A percentile compares a stretch with the other conserved stretches of the same genome.
Evolutionary conservation across 805 yeast genomes (phyloP).

Genomic region (Peterozyma toletana): DNA sequence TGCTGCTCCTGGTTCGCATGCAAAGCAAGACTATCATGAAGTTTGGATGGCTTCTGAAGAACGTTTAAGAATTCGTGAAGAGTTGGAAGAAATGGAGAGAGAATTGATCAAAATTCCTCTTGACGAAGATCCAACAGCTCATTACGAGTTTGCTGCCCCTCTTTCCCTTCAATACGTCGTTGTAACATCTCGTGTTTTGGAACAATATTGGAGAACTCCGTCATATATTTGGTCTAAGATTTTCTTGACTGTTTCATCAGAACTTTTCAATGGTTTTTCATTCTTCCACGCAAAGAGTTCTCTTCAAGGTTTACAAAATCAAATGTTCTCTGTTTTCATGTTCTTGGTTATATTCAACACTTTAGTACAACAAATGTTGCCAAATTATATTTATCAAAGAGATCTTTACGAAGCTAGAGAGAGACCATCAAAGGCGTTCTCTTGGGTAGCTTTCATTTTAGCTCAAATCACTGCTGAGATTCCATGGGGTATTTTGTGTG

Average conservation of each 20-base stretch:
- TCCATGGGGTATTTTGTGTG: conserved; percentile 55
- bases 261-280: conserved; percentile 62
- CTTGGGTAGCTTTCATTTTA: conserved; percentile 55
- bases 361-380: conserved; percentile 55
- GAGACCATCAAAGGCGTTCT: conserved; percentile 63
- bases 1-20: conserved; percentile 76
- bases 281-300: conserved; percentile 60
- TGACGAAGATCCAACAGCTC: conserved; percentile 23
- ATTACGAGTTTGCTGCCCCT: conserved; percentile 36
- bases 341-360: conserved; percentile 49
- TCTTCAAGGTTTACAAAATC: conserved; percentile 70
- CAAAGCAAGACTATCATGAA: conserved; percentile 63
- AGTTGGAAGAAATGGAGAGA: conserved; percentile 56
- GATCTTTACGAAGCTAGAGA: conserved; percentile 67
- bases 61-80: conserved; percentile 47
- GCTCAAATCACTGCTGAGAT: conserved; percentile 61
- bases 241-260: conserved; percentile 41
- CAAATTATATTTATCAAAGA: conserved; percentile 54
- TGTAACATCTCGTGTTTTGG: conserved; percentile 44
- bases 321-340: conserved; percentile 74
- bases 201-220: conserved; percentile 64
- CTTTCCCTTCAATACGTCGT: conserved; percentile 30
- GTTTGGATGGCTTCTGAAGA: conserved; percentile 74
- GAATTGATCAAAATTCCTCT: conserved; percentile 37
- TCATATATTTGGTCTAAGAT: conserved; percentile 51